Base-by-base conservation (phyloP, 2,329 filamentous ascomycete genomes). In the Fusarium cyanostomum region DNA sequence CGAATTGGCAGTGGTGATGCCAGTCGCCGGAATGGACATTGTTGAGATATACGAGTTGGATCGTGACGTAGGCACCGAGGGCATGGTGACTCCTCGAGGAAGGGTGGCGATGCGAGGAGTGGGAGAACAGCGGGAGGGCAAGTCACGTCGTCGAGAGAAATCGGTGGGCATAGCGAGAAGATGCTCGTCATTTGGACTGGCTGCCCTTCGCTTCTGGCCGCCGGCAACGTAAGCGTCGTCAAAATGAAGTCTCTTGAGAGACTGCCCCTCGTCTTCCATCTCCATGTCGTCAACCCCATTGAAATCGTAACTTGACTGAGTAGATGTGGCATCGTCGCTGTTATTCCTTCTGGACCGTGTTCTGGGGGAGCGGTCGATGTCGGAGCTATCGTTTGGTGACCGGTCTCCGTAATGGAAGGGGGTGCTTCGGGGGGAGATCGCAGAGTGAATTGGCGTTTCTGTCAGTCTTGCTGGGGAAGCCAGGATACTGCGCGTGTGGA, bases 161-260 rank as follows among this genome's bases (percentile, higher is more conserved):
- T 84, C 83, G 42, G 75, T 76, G 26, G 79, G 77, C 27, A 75
- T 74, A 3, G 75, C 57, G 27, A 79, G 71, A 13, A 77, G 68
- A 7, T 78, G 71, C 26, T 85, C 83, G 10, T 83, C 82, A 3
- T 77, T 81, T 1, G 84, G 84, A 24, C 84, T 86, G 0, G 83
- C 84, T 2, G 84, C 84, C 34, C 84, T 78, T 42, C 85, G 80
- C 74, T 87, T 87, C 58, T 81, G 81, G 7, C 84, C 82, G 8
- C 68, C 68, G 4, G 74, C 70, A 3, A 78, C 72, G 37, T 81
- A 72, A 8, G 71, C 59, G 44, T 83, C 83, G 42, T 86, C 83
- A 16, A 84, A 78, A 16, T 81, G 79, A 8, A 85, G 77, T 72
- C 75, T 81, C 78, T 71, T 86, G 71, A 83, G 79, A 68, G 66